Base-by-base conservation (phyloP, 148 eudicot genomes). In the Silene uniflora region DNA sequence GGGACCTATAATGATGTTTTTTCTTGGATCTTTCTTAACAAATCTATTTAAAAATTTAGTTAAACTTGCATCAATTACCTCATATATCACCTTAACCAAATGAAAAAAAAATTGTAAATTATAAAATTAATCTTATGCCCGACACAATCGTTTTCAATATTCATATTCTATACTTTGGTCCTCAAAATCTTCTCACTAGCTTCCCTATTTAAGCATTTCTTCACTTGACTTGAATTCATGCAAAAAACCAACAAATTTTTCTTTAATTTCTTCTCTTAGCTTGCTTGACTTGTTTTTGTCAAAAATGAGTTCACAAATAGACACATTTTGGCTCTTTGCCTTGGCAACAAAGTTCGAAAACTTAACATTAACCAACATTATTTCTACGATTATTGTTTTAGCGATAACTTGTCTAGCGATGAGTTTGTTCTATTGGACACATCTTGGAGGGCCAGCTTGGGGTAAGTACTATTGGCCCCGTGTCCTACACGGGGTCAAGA, bases 401-500 rank as follows among this genome's bases (percentile, higher is more conserved):
- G 27, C 70, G 71, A 60, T 78, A 9, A 6, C 63, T 27, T 90
- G 88, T 86, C 39, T 87, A 52, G 56, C 76, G 47, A 62, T 86
- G 64, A 82, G 69, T 89, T 64, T 91, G 29, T 29, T 89, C 22
- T 77, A 78, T 83, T 92, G 97, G 97, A 77, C 85, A 56, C 86
- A 85, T 69, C 91, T 87, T 0, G 95, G 93, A 0, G 98, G 98
- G 5, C 91, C 98, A 0, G 96, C 98, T 23, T 92, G 96, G 98
- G 93, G 93, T 3, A 89, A 81, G 58, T 78, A 84, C 69, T 78
- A 62, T 0, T 78, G 75, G 75, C 71, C 75, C 10, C 75, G 71
- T 23, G 18, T 72, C 3, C 24, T 58, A 13, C 59, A 47, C 42
- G 77, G 84, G 84, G 22, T 72, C 11, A 55, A 65, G 46, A 81